Evolutionary conservation across 345 rosid genomes (phyloP).

Genomic region (Dipteronia sinensis): DNA sequence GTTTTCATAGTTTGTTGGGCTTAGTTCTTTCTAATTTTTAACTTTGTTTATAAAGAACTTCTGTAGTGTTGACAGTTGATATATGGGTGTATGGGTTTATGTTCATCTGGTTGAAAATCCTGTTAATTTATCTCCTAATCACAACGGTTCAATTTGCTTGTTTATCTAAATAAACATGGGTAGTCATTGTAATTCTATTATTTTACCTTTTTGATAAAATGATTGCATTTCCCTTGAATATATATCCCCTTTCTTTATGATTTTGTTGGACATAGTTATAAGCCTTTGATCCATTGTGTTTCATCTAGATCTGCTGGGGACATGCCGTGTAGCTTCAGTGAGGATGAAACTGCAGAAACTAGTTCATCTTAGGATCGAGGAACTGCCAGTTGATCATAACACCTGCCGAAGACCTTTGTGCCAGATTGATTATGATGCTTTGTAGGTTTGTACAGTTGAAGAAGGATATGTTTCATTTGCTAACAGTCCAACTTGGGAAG

Average conservation of each 20-base stretch:
- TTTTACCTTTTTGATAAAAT: background rate
- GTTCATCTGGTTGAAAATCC: background rate
- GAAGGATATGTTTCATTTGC: constrained; percentile 11
- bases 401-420: background rate
- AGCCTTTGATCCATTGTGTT: constrained; percentile 16
- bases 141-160: background rate
- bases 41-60: background rate
- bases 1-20: background rate
- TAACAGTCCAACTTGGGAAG: constrained; percentile 17
- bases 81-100: background rate
- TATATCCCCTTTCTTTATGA: background rate
- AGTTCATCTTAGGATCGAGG: constrained; percentile 55
- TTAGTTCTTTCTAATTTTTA: background rate
- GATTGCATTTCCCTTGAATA: background rate
- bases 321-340: constrained; percentile 62
- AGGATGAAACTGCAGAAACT: constrained; percentile 68
- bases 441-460: constrained; percentile 22
- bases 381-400: background rate
- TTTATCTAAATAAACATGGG: background rate
- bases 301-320: constrained; percentile 47
- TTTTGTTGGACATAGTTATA: background rate
- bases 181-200: background rate
- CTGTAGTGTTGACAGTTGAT: background rate
- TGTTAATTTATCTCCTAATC: background rate
- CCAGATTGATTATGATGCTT: background rate